Evolutionary conservation across 345 rosid species (phyloP), one percentile per base, ranked within the genome.

Genomic region (Turnera subulata): DNA sequence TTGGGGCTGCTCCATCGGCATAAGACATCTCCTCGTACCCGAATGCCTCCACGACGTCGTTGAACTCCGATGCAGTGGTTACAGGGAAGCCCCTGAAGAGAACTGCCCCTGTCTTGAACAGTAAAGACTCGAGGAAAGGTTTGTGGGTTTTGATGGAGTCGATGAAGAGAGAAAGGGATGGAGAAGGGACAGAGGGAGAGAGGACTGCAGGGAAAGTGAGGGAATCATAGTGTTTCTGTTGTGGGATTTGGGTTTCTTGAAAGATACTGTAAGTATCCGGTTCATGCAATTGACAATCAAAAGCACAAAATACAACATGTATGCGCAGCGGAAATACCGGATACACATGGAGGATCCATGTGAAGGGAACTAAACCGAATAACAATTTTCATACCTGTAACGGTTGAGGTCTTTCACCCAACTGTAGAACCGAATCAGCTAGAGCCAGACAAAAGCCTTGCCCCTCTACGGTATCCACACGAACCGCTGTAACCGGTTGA

Each of bases 11-110:
- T 1, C 98, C 96, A 25, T 91, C 95, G 16, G 86, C 80, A 72
- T 89, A 89, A 19, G 95, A 89, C 54, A 89, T 59, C 82, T 92
- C 93, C 48, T 89, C 83, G 77, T 68, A 92, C 21, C 88, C 96
- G 57, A 89, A 86, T 20, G 98, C 81, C 46, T 83, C 95, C 0
- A 89, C 93, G 45, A 89, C 81, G 62, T 78, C 83, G 81, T 92
- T 89, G 84, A 92, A 92, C 24, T 89, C 84, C 15, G 73, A 65
- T 1, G 96, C 93, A 16, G 95, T 66, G 58, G 21, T 35, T 2
- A 89, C 64, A 0, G 80, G 79, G 49, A 89, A 92, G 0, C 82
- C 93, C 59, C 91, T 58, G 64, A 86, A 78, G 43, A 92, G 88
- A n/a, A 88, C 37, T 20, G 86, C 88, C 39, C 88, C 93, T 13